Evolutionary conservation across 805 yeast species (phyloP).

Genomic region (Yamadazyma ubonensis): DNA sequence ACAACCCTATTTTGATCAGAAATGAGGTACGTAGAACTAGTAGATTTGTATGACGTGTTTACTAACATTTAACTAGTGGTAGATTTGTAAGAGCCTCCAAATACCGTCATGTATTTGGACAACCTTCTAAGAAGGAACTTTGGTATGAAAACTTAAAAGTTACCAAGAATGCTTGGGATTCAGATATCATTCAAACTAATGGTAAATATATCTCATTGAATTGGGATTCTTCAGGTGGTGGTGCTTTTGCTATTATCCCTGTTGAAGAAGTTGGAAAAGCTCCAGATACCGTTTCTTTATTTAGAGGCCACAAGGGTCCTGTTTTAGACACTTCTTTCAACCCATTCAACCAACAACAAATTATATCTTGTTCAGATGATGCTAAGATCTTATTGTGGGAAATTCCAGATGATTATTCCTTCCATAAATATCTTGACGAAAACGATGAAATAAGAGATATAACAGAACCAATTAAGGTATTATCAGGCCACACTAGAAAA

Average conservation of each 20-base stretch:
- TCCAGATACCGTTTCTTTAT: constrained; percentile 89
- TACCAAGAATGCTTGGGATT: constrained; percentile 95
- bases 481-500: constrained; percentile 87
- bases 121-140: constrained; percentile 66
- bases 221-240: constrained; percentile 97
- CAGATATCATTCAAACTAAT: constrained; percentile 82
- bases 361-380: constrained; percentile 80
- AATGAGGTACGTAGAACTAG: constrained; percentile 12
- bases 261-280: constrained; percentile 82
- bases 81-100: constrained; percentile 95
- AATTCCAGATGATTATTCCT: constrained; percentile 78
- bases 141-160: constrained; percentile 73
- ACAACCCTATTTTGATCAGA: neutral
- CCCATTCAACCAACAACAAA: constrained; percentile 75
- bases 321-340: constrained; percentile 95
- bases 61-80: constrained; percentile 46
- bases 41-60: neutral
- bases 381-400: constrained; percentile 83
- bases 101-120: constrained; percentile 95
- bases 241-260: constrained; percentile 95
- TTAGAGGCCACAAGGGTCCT: constrained; percentile 93
- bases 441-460: constrained; percentile 65
- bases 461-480: constrained; percentile 59
- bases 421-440: constrained; percentile 54
- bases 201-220: constrained; percentile 83